Evolutionary conservation across 192 early-diverging fungal genomes (phyloP), one percentile per base, ranked within the genome.

Genomic region (Coemansia sp.): DNA sequence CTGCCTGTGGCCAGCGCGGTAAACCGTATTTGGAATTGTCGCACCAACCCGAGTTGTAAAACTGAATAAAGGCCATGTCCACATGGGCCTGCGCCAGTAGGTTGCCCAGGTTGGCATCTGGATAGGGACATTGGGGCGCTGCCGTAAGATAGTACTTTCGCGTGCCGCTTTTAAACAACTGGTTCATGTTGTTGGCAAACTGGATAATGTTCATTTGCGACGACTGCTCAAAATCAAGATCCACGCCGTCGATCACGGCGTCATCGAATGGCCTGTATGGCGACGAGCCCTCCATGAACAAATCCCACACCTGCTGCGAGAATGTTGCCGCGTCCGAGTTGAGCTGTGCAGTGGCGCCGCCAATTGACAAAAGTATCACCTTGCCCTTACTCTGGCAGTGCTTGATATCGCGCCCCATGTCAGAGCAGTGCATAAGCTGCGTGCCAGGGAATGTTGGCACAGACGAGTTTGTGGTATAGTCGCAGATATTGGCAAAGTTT

Each of bases 11-110:
- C 68, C 65, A 72, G 26, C 36, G 62, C 10, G 65, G 74, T 48
- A 86, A 50, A 1, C 75, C 75, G 24, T 65, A 77, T 32, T 77
- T 77, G 18, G 75, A 77, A 34, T 82, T 74, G 32, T 83, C 78
- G 37, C 83, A 82, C 71, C 87, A 88, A 8, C 83, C 83, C 60
- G 86, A 86, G 76, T 91, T 91, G 79, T 91, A 91, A 35, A 89
- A 91, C 71, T 91, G 90, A 7, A 91, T 83, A 62, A 84, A 88
- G 3, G 90, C 72, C 85, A 88, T 82, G 53, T 88, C 86, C 3
- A 86, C 65, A 39, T 85, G 84, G 8, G 88, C 79, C 10, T 81
- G 59, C 14, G 85, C 64, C 26, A 89, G 53, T 10, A 84, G 63
- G 2, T 67, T 69, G 0, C 85, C 85, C 8, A 91, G 63, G 46